phyloP scores from a whole-genome alignment of 129 eudicot species.

The Artemisia annua region DNA sequence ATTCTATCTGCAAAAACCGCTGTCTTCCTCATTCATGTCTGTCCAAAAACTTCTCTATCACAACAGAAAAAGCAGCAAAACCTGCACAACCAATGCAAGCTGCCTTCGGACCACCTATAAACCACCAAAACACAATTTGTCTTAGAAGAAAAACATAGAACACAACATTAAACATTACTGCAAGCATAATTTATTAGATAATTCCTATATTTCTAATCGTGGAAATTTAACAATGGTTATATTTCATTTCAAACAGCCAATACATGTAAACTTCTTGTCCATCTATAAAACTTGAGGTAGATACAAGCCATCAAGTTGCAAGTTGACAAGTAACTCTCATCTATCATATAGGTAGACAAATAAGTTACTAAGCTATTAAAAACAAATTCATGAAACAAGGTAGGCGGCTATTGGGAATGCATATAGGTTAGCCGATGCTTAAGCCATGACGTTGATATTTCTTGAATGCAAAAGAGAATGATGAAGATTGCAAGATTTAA shows the following conservation, averaged over 20 bases:
- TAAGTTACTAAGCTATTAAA: too few relatives aligned
- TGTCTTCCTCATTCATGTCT: constrained; percentile 50
- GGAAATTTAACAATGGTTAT: background rate
- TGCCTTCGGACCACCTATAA: constrained; percentile 71
- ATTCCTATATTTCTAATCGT: too few relatives aligned
- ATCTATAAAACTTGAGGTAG: background rate
- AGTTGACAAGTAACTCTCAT: too few relatives aligned
- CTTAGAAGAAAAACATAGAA: background rate
- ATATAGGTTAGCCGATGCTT: too few relatives aligned
- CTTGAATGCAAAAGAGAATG: too few relatives aligned
- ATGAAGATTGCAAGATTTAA: too few relatives aligned
- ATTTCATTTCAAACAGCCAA: background rate
- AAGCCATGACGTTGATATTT: too few relatives aligned
- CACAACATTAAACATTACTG: background rate
- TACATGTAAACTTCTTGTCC: background rate
- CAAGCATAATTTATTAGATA: background rate
- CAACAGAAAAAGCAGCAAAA: constrained; percentile 91
- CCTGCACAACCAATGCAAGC: constrained; percentile 93
- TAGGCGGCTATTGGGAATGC: too few relatives aligned
- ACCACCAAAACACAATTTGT: background rate
- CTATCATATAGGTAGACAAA: too few relatives aligned
- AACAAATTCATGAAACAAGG: too few relatives aligned
- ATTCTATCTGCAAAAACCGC: constrained; percentile 29
- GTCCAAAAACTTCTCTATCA: constrained; percentile 85
- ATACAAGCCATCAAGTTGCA: background rate